Percentiles rank a stretch among this genome's conserved stretches.
These are phyloP conservation scores for Crithidia sp. DNA, from an alignment of 208 protist species.

Conservation along the genomic window DNA sequence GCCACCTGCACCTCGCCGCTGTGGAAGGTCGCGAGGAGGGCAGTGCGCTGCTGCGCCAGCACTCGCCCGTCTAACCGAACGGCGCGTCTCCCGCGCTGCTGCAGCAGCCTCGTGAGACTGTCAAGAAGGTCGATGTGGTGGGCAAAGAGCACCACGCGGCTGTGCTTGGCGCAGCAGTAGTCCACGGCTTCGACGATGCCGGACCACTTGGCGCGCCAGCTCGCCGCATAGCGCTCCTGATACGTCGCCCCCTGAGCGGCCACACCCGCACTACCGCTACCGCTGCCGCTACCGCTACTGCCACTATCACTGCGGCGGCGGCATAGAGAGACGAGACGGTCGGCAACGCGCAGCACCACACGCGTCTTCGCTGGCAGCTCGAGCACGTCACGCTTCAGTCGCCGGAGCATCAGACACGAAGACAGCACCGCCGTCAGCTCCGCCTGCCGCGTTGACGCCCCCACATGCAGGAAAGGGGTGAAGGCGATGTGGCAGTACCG, in stretches of 20 bases:
- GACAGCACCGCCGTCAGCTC: constrained; percentile 62
- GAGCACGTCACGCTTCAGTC: constrained; percentile 73
- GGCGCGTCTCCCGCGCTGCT: constrained; percentile 27
- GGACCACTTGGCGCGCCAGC: constrained; percentile 58
- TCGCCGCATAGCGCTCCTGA: constrained; percentile 62
- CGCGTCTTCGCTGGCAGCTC: constrained; percentile 78
- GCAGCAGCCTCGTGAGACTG: constrained; percentile 35
- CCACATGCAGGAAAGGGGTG: constrained; percentile 59
- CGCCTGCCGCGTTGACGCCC: constrained; percentile 40
- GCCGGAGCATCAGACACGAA: constrained; percentile 62
- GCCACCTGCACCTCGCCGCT: constrained; percentile 45
- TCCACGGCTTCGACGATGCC: constrained; percentile 72
- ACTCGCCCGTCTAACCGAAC: constrained; percentile 76
- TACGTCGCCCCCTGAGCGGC: constrained; percentile 26
- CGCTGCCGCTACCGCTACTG: no score
- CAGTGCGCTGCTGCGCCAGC: constrained; percentile 35
- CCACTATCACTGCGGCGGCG: no score
- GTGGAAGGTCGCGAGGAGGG: constrained; percentile 51
- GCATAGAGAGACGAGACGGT: neutral
- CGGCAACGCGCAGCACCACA: constrained; percentile 61
- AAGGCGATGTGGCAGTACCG: constrained; percentile 65
- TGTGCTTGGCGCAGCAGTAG: constrained; percentile 58
- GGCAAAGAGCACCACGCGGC: constrained; percentile 73
- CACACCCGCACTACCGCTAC: no score
- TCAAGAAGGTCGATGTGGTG: constrained; percentile 80